These are phyloP conservation scores for Canavalia ensiformis DNA, from an alignment of 306 rosid genomes.

Conservation along the genomic window DNA sequence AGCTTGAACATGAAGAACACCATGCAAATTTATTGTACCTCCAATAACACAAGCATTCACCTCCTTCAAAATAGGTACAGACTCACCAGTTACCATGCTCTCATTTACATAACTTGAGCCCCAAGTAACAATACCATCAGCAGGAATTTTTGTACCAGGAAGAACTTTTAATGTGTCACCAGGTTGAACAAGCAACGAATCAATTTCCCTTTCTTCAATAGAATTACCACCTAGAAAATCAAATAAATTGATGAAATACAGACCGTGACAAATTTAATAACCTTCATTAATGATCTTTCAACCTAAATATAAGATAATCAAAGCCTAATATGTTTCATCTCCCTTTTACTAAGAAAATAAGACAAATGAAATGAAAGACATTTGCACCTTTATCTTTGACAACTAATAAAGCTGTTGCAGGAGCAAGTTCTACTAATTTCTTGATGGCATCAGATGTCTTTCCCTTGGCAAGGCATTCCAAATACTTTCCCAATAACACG, in stretches of 20 bases:
- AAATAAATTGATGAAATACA: slow-evolving; percentile 34
- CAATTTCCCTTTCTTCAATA: slow-evolving; percentile 89
- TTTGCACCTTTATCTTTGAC: slow-evolving; percentile 79
- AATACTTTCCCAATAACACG: slow-evolving; percentile 94
- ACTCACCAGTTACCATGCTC: slow-evolving; percentile 99
- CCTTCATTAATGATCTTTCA: slow-evolving; percentile 25
- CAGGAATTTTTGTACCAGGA: slow-evolving; percentile 96
- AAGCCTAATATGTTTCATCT: slow-evolving; percentile 26
- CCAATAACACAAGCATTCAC: slow-evolving; percentile 78
- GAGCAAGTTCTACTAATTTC: slow-evolving; percentile 92
- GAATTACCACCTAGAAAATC: slow-evolving; percentile 66
- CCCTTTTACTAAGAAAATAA: slow-evolving; percentile 26
- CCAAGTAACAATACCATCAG: slow-evolving; percentile 87
- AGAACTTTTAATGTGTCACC: slow-evolving; percentile 88
- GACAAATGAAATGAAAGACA: slow-evolving; percentile 36
- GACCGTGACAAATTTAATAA: slow-evolving; percentile 16
- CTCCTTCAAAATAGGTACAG: slow-evolving; percentile 83
- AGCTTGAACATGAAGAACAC: slow-evolving; percentile 80
- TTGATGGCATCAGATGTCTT: slow-evolving; percentile 99
- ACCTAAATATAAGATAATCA: slow-evolving; percentile 37
- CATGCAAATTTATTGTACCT: slow-evolving; percentile 94
- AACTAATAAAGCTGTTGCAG: slow-evolving; percentile 84
- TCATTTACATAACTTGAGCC: slow-evolving; percentile 95
- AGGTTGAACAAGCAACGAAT: slow-evolving; percentile 87
- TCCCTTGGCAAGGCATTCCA: slow-evolving; percentile 99